Base-by-base conservation (phyloP, 2,329 filamentous ascomycete species). In the Sporothrix phasma region DNA sequence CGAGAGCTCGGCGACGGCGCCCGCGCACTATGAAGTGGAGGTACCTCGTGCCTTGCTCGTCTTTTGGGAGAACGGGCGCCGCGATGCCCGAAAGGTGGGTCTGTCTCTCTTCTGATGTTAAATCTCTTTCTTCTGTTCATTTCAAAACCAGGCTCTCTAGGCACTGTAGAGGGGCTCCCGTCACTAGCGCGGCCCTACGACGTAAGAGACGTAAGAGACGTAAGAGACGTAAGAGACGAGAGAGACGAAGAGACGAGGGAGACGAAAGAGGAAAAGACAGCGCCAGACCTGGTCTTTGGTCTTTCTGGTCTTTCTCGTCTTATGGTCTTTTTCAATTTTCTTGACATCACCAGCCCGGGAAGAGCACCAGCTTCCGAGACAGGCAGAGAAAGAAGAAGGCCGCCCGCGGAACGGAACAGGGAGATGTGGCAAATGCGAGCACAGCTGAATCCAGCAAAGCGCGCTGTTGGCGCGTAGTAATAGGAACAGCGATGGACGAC, bases 381-480 rank as follows among this genome's bases (percentile, higher is more conserved):
- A 56, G 31, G 31, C n/a, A 22, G 51, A 56, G 51, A 39, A 56
- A 39, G 51, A 56, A 24, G 13, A 47, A 15, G 45, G 26, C 3
- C 45, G 45, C 24, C 10, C 45, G 24, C 45, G 10, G 22, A 47
- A 26, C 45, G 45, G 45, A 34, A 10, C 26, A 51, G 47, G 15
- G 47, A 51, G 3, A 6, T 24, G 51, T 56, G 51, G 51, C 51
- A 56, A 56, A 56, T 37, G 37, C 29, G 34, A 24, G n/a, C 11
- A 6, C 15, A 24, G 54, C 37, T 17, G 54, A 58, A 58, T 58
- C n/a, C 5, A 31, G 56, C 56, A 59, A 59, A n/a, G n/a, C n/a
- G 56, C 56, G 56, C 56, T 29, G 39, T 37, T n/a, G n/a, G n/a
- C 39, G 54, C 54, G 54, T 56, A 58, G 54, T 58, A n/a, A 58